Conservation (phyloP, 345 rosid species). For the Cardamine chenopodiifolia region DNA sequence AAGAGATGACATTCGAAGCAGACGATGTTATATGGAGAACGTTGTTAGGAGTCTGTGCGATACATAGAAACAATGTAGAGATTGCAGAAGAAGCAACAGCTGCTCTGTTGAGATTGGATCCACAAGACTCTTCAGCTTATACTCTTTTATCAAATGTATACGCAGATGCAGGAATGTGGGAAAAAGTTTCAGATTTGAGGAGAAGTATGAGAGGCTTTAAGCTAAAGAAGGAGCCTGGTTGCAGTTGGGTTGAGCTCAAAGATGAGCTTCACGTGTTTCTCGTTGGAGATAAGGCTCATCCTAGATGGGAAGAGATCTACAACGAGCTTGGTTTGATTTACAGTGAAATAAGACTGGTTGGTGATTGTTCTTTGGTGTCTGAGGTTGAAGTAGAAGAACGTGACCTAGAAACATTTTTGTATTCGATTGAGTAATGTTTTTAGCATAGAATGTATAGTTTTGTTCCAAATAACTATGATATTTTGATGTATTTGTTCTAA, state of each 20-base stretch:
- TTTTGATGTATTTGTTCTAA: neutral
- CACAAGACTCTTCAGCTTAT: conserved; percentile 78
- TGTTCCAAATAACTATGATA: neutral
- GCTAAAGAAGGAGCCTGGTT: conserved; percentile 91
- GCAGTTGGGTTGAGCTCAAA: conserved; percentile 90
- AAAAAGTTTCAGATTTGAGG: conserved; percentile 66
- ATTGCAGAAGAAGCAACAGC: conserved; percentile 69
- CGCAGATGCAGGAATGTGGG: conserved; percentile 93
- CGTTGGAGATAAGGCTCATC: conserved; percentile 70
- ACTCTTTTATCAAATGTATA: conserved; percentile 80
- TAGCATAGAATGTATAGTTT: neutral
- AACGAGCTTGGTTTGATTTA: conserved; percentile 53
- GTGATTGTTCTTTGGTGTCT: conserved; percentile 21
- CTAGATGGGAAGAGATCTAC: conserved; percentile 64
- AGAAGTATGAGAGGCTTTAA: conserved; percentile 63
- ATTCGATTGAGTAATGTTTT: neutral
- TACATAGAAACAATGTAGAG: conserved; percentile 68
- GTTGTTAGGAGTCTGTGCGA: conserved; percentile 72
- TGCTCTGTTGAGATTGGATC: conserved; percentile 64
- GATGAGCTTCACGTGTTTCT: conserved; percentile 78
- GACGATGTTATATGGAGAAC: conserved; percentile 88
- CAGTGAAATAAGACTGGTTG: conserved; percentile 58
- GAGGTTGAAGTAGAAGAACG: conserved; percentile 24
- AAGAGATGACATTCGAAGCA: conserved; percentile 75
- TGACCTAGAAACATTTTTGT: neutral